Percentiles rank a stretch among this genome's conserved stretches.
Evolutionary conservation across 2,329 filamentous ascomycete species (phyloP).

Genomic region (Claviceps pusilla): DNA sequence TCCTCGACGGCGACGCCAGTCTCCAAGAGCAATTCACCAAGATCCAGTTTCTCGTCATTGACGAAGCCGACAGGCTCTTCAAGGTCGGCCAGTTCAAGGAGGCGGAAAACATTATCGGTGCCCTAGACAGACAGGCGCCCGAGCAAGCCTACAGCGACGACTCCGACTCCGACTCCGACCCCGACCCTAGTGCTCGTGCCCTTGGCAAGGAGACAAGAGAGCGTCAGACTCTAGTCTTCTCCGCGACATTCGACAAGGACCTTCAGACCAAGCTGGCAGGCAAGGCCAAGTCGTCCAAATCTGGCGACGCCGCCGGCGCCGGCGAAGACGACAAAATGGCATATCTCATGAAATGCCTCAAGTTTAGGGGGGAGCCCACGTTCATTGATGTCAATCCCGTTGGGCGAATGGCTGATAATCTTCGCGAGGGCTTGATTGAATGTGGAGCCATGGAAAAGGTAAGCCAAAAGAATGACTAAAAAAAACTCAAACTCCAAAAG

Average conservation of each 20-base stretch:
- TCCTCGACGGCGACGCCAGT: constrained; percentile 61
- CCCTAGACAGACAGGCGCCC: constrained; percentile 60
- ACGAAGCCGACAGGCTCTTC: constrained; percentile 84
- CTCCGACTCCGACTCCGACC: constrained; percentile 23
- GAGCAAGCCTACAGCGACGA: constrained; percentile 34
- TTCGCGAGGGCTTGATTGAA: constrained; percentile 83
- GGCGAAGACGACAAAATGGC: constrained; percentile 68
- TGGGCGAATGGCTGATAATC: constrained; percentile 70
- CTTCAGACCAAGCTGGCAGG: constrained; percentile 82
- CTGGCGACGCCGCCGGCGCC: constrained; percentile 19
- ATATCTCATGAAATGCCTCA: constrained; percentile 78
- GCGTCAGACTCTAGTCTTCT: constrained; percentile 88
- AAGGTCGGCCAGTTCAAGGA: constrained; percentile 94
- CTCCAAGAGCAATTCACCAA: constrained; percentile 55
- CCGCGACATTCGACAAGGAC: constrained; percentile 84
- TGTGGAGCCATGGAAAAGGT: constrained; percentile 89
- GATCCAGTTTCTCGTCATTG: constrained; percentile 73
- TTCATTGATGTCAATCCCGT: constrained; percentile 87
- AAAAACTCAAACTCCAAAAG: background rate
- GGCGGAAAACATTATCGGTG: constrained; percentile 69
- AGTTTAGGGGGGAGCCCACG: constrained; percentile 72
- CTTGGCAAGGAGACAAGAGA: constrained; percentile 32
- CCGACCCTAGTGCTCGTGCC: constrained; percentile 7
- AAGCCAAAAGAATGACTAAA: constrained; percentile 8
- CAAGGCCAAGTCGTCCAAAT: constrained; percentile 40